Percentiles rank a stretch among this genome's conserved stretches.
Conservation (phyloP, 345 rosid species). For the Excoecaria cochinchinensis region DNA sequence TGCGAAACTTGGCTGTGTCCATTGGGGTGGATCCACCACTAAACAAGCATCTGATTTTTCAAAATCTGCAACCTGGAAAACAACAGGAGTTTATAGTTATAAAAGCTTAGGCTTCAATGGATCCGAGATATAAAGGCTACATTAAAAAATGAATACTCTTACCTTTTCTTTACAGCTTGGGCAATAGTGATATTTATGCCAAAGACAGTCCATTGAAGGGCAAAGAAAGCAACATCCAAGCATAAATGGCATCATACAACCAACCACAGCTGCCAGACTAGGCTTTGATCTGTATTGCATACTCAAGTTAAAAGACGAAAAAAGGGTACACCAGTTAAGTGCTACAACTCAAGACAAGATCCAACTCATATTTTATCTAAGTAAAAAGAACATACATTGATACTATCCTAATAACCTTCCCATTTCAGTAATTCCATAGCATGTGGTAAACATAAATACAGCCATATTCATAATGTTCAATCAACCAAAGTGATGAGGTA, state of each 20-base stretch:
- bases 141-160: neutral
- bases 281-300: conserved; percentile 69
- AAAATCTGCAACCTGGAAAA: conserved; percentile 71
- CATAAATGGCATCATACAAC: conserved; percentile 93
- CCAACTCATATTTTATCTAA: too few species aligned
- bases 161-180: conserved; percentile 77
- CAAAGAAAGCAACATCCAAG: conserved; percentile 90
- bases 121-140: neutral
- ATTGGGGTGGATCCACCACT: conserved; percentile 81
- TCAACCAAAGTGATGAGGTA: too few species aligned
- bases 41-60: conserved; percentile 81
- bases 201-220: conserved; percentile 96
- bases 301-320: neutral
- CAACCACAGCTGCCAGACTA: conserved; percentile 83
- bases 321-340: too few species aligned
- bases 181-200: conserved; percentile 95
- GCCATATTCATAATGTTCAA: too few species aligned
- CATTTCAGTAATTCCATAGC: too few species aligned
- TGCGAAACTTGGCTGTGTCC: conserved; percentile 77
- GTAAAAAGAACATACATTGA: too few species aligned
- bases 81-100: conserved; percentile 18
- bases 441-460: too few species aligned
- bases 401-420: too few species aligned
- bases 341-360: too few species aligned
- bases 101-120: neutral